Evolutionary conservation across 208 protist species (phyloP).

Genomic region (Leishmania mexicana): DNA sequence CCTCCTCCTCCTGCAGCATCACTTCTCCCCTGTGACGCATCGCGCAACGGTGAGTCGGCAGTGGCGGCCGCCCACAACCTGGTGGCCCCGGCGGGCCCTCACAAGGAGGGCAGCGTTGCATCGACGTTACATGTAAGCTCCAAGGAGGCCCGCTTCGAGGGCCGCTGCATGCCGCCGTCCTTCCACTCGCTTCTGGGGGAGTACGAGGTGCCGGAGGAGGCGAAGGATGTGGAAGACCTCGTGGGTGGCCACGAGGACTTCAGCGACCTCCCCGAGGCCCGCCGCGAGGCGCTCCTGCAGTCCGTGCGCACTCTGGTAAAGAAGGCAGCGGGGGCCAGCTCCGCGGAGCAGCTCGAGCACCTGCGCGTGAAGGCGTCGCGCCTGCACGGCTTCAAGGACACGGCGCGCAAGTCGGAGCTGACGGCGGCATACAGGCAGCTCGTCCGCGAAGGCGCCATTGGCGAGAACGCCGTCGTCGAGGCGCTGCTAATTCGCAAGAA

Average conservation of each 20-base stretch:
- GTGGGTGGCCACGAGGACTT: constrained; percentile 79
- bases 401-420: constrained; percentile 87
- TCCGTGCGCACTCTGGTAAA: constrained; percentile 62
- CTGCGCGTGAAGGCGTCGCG: constrained; percentile 77
- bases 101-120: not conserved
- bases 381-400: constrained; percentile 83
- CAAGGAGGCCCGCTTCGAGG: constrained; percentile 72
- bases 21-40: not conserved
- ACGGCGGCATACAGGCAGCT: constrained; percentile 85
- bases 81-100: not conserved
- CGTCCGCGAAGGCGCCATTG: constrained; percentile 64
- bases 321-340: constrained; percentile 29
- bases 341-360: constrained; percentile 66
- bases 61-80: not conserved
- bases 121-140: constrained; percentile 36
- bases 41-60: not conserved
- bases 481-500: constrained; percentile 85
- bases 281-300: constrained; percentile 64
- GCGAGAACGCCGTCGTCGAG: constrained; percentile 48
- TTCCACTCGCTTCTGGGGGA: constrained; percentile 60
- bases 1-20: not conserved
- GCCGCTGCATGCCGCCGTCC: constrained; percentile 53
- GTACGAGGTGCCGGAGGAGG: constrained; percentile 75
- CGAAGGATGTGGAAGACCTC: constrained; percentile 83
- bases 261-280: constrained; percentile 65